Evolutionary conservation across 2,329 filamentous ascomycete species (phyloP), one percentile per base, ranked within the genome.

Genomic region (Botrytis elliptica): DNA sequence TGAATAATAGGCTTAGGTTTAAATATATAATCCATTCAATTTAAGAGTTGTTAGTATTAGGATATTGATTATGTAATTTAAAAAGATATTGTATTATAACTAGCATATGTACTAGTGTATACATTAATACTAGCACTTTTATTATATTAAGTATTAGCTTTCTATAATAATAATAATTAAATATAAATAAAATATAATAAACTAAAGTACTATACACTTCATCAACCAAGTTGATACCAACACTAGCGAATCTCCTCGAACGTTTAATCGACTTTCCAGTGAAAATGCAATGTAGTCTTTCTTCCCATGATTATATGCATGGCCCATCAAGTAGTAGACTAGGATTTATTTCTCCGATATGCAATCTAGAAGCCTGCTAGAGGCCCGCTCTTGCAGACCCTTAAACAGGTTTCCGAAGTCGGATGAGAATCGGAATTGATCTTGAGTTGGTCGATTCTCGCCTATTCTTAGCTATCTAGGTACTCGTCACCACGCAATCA

Each of bases 211-310:
- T 29, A 29, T 29, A 29, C 29, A 29, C 29, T 29, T 29, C 1
- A 29, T 29, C 29, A 29, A 29, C 29, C 29, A 29, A 29, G 29
- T 29, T 29, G 29, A 29, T 29, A 29, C 29, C 29, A 29, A 29
- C 1, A 29, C 29, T 29, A 22, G 10, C 29, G 22, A 63, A 46
- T 40, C 40, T 12, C 22, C 29, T 38, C 29, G 8, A 57, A 71
- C 18, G 69, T 71, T 29, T 64, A 42, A 71, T 71, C 57, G 42
- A 3, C 57, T 64, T 60, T 60, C 38, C 38, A 70, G 38, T 36
- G 67, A 44, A 44, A 71, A 29, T 49, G 10, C n/a, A 38, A 29
- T 5, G 38, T 14, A 70, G 40, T 64, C n/a, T 25, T n/a, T 22
- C 20, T 67, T 40, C 12, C 3, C 8, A 38, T 22, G 52, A 25